Evolutionary conservation across 108 stramenopile genomes (phyloP).

Genomic region (Skeletonema potamos): DNA sequence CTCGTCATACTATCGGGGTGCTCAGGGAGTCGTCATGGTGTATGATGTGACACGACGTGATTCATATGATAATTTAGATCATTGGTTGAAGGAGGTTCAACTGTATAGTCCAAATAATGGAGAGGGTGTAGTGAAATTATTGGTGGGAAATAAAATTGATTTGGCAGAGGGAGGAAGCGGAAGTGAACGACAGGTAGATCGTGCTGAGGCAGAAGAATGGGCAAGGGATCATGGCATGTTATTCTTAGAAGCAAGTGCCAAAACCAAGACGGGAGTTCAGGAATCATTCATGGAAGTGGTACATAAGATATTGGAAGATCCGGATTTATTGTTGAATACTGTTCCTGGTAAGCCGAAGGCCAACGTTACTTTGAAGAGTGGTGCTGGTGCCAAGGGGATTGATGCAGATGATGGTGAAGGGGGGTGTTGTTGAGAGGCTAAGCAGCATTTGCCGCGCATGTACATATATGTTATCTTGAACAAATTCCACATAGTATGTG

Average conservation of each 20-base stretch:
- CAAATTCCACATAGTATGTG: background rate
- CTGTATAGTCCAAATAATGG: conserved; percentile 94
- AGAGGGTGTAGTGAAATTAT: conserved; percentile 93
- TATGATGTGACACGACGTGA: conserved; percentile 98
- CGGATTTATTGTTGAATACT: conserved; percentile 89
- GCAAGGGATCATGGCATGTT: conserved; percentile 94
- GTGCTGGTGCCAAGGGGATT: conserved; percentile 13
- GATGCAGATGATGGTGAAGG: conserved; percentile 40
- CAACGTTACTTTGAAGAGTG: conserved; percentile 34
- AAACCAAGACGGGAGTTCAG: conserved; percentile 90
- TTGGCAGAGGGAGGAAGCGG: conserved; percentile 48
- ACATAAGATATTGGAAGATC: conserved; percentile 96
- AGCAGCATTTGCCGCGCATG: background rate
- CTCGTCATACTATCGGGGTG: conserved; percentile 96
- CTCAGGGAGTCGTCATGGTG: conserved; percentile 98
- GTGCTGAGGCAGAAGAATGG: conserved; percentile 93
- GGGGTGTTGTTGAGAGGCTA: conserved; percentile 49
- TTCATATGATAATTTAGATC: conserved; percentile 95
- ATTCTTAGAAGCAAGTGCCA: conserved; percentile 95
- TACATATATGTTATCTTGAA: background rate
- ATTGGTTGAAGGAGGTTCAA: conserved; percentile 98
- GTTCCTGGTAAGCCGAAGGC: conserved; percentile 82
- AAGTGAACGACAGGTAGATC: conserved; percentile 64
- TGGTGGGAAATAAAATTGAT: conserved; percentile 98
- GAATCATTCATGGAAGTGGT: conserved; percentile 95